These are phyloP conservation scores for Ceratocystis eucalypticola DNA, from an alignment of 2,329 filamentous ascomycete species.

Conservation along the genomic window DNA sequence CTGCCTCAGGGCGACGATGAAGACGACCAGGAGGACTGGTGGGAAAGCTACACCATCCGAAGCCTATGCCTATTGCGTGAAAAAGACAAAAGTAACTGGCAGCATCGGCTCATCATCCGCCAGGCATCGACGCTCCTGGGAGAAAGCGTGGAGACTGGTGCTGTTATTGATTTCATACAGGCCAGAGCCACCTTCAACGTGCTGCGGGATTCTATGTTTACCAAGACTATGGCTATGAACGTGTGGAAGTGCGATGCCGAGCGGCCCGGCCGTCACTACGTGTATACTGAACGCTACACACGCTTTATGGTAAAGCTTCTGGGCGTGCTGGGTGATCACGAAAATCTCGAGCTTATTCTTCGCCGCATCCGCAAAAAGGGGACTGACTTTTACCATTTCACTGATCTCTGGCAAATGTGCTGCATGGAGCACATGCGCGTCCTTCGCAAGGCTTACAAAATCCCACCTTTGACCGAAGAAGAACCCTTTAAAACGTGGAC, in stretches of 20 bases:
- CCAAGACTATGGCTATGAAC: conserved; percentile 87
- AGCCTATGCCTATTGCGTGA: conserved; percentile 40
- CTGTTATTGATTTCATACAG: conserved; percentile 36
- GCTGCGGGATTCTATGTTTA: conserved; percentile 61
- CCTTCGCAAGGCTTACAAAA: conserved; percentile 36
- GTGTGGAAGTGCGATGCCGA: conserved; percentile 92
- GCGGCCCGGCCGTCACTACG: conserved; percentile 69
- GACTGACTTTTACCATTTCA: conserved; percentile 56
- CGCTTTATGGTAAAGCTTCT: conserved; percentile 67
- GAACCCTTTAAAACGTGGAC: conserved; percentile 42
- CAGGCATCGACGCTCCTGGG: conserved; percentile 46
- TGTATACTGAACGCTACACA: conserved; percentile 79
- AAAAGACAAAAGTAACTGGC: conserved; percentile 89
- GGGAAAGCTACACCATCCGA: conserved; percentile 42
- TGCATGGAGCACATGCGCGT: conserved; percentile 41
- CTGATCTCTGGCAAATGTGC: conserved; percentile 45
- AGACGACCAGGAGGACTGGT: conserved; percentile 46
- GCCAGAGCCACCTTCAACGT: conserved; percentile 70
- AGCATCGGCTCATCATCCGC: conserved; percentile 77
- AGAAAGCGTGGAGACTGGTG: conserved; percentile 30
- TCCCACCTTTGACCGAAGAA: conserved; percentile 34
- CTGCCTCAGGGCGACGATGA: conserved; percentile 21
- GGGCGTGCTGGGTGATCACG: conserved; percentile 58
- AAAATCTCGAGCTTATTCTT: conserved; percentile 63
- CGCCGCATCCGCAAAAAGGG: conserved; percentile 70